Conservation (phyloP, 768 basidiomycete genomes). For the Leccinum ochraceum region DNA sequence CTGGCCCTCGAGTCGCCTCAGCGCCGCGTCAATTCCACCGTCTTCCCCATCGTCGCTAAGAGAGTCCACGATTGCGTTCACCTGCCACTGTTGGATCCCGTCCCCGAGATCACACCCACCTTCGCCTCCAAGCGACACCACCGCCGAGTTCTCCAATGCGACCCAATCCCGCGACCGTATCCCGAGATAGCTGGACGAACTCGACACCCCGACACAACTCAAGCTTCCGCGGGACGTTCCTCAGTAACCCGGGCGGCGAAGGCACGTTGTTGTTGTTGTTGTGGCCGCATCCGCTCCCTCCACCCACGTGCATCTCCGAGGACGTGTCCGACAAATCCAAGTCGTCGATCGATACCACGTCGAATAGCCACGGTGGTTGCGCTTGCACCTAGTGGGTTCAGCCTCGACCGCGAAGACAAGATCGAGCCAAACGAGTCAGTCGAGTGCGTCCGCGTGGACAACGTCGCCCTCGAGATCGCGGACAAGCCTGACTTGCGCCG, state of each 20-base stretch:
- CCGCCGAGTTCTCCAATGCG: slow-evolving; percentile 42
- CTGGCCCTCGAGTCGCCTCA: slow-evolving; percentile 81
- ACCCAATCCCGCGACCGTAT: slow-evolving; percentile 63
- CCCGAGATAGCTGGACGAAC: slow-evolving; percentile 69
- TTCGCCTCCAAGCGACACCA: slow-evolving; percentile 39
- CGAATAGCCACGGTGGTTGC: slow-evolving; percentile 57
- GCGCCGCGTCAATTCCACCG: slow-evolving; percentile 82
- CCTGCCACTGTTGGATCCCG: slow-evolving; percentile 77
- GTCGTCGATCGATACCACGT: slow-evolving; percentile 78
- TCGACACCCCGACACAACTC: slow-evolving; percentile 81
- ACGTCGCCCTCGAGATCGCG: no score
- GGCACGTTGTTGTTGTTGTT: slow-evolving; percentile 28
- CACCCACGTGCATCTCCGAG: slow-evolving; percentile 48
- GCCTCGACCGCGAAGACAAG: slow-evolving; percentile 26
- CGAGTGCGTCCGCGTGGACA: slow-evolving; percentile 26
- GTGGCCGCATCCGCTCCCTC: background rate
- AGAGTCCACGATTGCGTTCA: slow-evolving; percentile 75
- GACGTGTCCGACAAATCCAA: slow-evolving; percentile 77
- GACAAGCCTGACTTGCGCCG: no score
- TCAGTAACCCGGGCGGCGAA: slow-evolving; percentile 52
- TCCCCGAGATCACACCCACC: slow-evolving; percentile 16
- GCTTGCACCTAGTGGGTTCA: slow-evolving; percentile 35
- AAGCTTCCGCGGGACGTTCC: slow-evolving; percentile 55
- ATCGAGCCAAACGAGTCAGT: slow-evolving; percentile 27
- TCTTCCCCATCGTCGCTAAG: slow-evolving; percentile 72